These are phyloP conservation scores for Acanthamoeba sp. DNA, from an alignment of 208 protist species.

Conservation along the genomic window DNA sequence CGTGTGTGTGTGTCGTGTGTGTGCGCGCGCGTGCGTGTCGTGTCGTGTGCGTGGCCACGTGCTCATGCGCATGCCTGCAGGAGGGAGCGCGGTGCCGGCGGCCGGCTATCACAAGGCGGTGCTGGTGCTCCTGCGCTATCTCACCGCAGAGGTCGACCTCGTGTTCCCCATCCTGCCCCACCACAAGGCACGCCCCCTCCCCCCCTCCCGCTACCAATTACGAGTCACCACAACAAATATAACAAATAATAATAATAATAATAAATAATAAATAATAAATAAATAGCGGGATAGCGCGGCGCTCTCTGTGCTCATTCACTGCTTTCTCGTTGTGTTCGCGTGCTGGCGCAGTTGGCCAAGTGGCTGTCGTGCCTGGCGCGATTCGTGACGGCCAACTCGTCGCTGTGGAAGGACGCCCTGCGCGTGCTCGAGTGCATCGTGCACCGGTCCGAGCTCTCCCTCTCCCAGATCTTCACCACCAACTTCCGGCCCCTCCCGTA, in stretches of 20 bases:
- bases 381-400: conserved; percentile 60
- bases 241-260: too few species aligned
- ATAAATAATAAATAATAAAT: too few species aligned
- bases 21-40: neutral
- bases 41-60: neutral
- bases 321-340: neutral
- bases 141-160: conserved; percentile 36
- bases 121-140: conserved; percentile 60
- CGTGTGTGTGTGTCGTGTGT: neutral
- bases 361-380: conserved; percentile 60
- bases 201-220: too few species aligned
- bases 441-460: conserved; percentile 51
- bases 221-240: too few species aligned
- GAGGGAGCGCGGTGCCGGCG: conserved; percentile 37
- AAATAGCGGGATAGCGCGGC: too few species aligned
- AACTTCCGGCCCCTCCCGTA: conserved; percentile 46
- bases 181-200: neutral
- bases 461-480: conserved; percentile 63
- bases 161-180: conserved; percentile 23
- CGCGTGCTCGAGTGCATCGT: conserved; percentile 64
- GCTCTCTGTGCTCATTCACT: too few species aligned
- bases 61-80: too few species aligned
- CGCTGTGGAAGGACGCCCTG: conserved; percentile 67
- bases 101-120: conserved; percentile 66
- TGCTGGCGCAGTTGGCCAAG: conserved; percentile 31